Conservation (phyloP, 2,329 filamentous ascomycete species). For the Phyllosticta capitalensis region DNA sequence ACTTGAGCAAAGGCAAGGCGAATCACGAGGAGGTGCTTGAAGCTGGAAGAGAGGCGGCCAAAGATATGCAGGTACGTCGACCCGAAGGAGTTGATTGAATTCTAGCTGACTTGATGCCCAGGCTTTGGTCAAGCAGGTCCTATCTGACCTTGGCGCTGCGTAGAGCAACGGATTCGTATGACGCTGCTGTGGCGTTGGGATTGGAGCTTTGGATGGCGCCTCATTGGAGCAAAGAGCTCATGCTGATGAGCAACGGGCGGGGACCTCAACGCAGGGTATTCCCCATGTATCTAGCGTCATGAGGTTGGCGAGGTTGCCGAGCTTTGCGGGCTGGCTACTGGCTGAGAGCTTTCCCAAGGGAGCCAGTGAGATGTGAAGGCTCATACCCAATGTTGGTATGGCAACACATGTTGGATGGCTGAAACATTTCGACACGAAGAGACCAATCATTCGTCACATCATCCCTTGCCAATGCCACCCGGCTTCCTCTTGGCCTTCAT, state of each 20-base stretch:
- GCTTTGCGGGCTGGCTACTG: background rate
- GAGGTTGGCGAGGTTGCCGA: background rate
- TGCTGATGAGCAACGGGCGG: background rate
- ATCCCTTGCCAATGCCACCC: constrained; percentile 25
- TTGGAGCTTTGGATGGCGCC: background rate
- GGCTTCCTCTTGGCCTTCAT: constrained; percentile 50
- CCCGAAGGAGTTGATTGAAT: background rate
- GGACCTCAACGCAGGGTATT: constrained; percentile 3
- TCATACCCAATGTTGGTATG: background rate
- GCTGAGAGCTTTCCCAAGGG: background rate
- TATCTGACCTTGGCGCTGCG: constrained; percentile 28
- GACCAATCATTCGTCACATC: constrained; percentile 13
- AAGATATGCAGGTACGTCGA: constrained; percentile 48
- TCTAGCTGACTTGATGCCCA: constrained; percentile 12
- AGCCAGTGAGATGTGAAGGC: background rate
- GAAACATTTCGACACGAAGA: background rate
- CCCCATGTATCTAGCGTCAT: constrained; percentile 3
- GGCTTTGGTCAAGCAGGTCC: constrained; percentile 37
- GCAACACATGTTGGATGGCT: background rate
- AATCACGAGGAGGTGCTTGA: constrained; percentile 58
- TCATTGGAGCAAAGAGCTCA: background rate
- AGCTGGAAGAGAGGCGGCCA: constrained; percentile 48
- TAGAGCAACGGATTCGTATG: constrained; percentile 3
- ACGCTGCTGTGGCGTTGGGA: background rate
- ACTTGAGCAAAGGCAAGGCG: constrained; percentile 50